Evolutionary conservation across 2,329 filamentous ascomycete genomes (phyloP), one percentile per base, ranked within the genome.

Genomic region (Peltaster fructicola): DNA sequence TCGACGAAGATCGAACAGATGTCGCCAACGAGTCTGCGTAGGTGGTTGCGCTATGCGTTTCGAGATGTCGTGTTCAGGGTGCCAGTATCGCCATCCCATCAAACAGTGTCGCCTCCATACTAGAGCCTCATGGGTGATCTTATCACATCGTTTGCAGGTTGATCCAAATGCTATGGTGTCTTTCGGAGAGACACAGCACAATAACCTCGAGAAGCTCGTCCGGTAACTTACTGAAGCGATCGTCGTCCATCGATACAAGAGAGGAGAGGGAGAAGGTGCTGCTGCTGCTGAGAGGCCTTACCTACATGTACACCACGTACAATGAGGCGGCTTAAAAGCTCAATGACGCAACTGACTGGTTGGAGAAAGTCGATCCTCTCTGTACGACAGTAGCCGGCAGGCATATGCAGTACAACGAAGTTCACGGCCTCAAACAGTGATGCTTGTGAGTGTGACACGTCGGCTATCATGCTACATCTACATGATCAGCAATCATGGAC

Each of bases 201-300:
- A 95, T 76, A 26, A 73, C 65, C 45, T 80, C 70, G 40, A 95
- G 62, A 34, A 95, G 67, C 56, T 98, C 88, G 50, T 85, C 77
- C 19, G 84, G 84, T 17, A 88, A 58, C 11, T 23, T 27, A 22
- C 33, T 33, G 18, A 43, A 23, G 8, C 23, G 20, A 11, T 24
- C 25, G 13, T 19, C 11, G 23, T 29, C 27, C 27, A 29, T 29
- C n/a, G n/a, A n/a, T n/a, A n/a, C n/a, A n/a, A n/a, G n/a, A n/a
- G n/a, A n/a, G n/a, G n/a, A n/a, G n/a, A n/a, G n/a, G n/a, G n/a
- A n/a, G n/a, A n/a, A n/a, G n/a, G n/a, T n/a, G n/a, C n/a, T n/a
- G n/a, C n/a, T n/a, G n/a, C n/a, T n/a, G n/a, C n/a, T n/a, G n/a
- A n/a, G n/a, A n/a, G n/a, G n/a, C n/a, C n/a, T n/a, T n/a, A n/a